Evolutionary conservation across 2,329 filamentous ascomycete genomes (phyloP).

Genomic region (Fusarium hainanense): DNA sequence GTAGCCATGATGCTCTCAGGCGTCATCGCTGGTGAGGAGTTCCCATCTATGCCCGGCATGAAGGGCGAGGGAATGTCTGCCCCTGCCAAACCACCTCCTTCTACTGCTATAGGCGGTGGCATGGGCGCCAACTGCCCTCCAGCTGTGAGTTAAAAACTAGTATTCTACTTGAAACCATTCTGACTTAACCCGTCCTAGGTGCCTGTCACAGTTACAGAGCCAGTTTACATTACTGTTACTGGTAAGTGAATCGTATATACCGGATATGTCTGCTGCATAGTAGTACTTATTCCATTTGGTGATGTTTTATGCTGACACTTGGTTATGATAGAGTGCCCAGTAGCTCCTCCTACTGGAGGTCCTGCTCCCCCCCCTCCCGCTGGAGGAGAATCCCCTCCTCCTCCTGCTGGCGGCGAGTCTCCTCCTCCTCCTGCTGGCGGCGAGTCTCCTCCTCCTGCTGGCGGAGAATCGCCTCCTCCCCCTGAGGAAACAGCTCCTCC

Average conservation of each 20-base stretch:
- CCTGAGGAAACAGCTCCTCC: not conserved
- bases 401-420: not conserved
- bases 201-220: constrained; percentile 53
- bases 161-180: too few species aligned
- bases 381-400: not conserved
- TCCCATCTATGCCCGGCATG: not conserved
- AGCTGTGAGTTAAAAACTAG: constrained; percentile 46
- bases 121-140: constrained; percentile 54
- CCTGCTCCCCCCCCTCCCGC: not conserved
- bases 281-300: not conserved
- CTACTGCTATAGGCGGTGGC: constrained; percentile 46
- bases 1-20: constrained; percentile 14
- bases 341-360: not conserved
- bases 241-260: constrained; percentile 48
- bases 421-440: constrained; percentile 1
- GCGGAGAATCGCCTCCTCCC: not conserved
- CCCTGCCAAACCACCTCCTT: constrained; percentile 45
- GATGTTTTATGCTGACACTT: constrained; percentile 39
- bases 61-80: not conserved
- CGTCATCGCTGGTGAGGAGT: constrained; percentile 2
- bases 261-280: not conserved
- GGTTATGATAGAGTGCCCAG: constrained; percentile 55
- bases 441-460: not conserved
- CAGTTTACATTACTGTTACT: constrained; percentile 58
- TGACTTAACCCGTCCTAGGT: constrained; percentile 27